A percentile compares a stretch with the other conserved stretches of the same genome.
Conservation (phyloP, 495 filamentous ascomycete species). For the Penicillium paxilli region DNA sequence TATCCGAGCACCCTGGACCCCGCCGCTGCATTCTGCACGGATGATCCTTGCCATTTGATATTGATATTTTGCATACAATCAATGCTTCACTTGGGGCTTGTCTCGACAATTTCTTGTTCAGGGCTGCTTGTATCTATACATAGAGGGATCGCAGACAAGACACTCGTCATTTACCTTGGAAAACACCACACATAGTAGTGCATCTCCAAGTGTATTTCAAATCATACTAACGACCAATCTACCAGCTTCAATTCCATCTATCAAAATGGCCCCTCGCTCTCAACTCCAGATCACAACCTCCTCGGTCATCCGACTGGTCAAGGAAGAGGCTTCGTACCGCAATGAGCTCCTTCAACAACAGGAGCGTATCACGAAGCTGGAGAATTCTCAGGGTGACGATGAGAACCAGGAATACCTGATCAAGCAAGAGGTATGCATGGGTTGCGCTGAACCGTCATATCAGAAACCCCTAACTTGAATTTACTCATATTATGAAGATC, state of each 20-base stretch:
- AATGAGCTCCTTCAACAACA: conserved; percentile 75
- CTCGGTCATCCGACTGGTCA: conserved; percentile 77
- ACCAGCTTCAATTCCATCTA: background rate
- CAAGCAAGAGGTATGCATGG: conserved; percentile 73
- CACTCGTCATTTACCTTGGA: no score
- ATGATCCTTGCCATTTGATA: background rate
- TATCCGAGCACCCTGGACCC: background rate
- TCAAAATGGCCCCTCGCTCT: conserved; percentile 69
- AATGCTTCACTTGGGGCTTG: no score
- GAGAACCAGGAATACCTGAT: conserved; percentile 69
- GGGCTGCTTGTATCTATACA: no score
- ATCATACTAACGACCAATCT: background rate
- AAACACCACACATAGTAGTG: no score
- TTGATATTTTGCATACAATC: background rate
- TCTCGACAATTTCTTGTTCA: no score
- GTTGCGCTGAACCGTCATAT: no score
- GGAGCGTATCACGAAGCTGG: conserved; percentile 66
- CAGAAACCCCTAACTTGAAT: no score
- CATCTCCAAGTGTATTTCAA: no score
- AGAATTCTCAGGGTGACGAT: conserved; percentile 45
- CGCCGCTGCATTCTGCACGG: background rate
- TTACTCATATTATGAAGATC: no score
- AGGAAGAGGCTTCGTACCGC: conserved; percentile 89
- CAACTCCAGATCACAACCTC: conserved; percentile 71
- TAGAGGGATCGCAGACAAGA: no score